Evolutionary conservation across 1,284 basidiomycete species (phyloP), one percentile per base, ranked within the genome.

Genomic region (Boletus austroedulis): DNA sequence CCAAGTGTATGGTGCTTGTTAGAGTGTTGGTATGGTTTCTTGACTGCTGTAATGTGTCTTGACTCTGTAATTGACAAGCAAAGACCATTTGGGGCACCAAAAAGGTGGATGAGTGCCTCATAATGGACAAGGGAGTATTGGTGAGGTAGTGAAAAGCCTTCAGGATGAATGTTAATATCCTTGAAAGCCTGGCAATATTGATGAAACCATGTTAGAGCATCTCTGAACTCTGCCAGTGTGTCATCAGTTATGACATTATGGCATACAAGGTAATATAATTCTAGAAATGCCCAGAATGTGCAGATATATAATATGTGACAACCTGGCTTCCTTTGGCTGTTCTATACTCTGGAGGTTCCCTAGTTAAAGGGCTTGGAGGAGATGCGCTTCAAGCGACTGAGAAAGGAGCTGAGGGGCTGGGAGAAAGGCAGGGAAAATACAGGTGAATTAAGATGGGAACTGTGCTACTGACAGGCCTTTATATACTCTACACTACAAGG

Each of bases 251-350:
- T 53, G 4, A 28, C 24, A 15, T 36, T 23, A 0, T 12, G 11
- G 2, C 12, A 5, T 15, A 31, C 41, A 28, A 53, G 41, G 10
- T 60, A 65, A 28, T 50, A 61, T 9, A 65, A 63, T 1, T 66
- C 53, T 0, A 66, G 29, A 2, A 66, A 58, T 2, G 55, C 48
- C 0, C 17, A 11, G 7, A 66, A 48, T 2, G 53, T 29, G 3
- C 1, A 28, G 0, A 67, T 46, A 1, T n/a, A n/a, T n/a, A n/a
- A n/a, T n/a, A n/a, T n/a, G n/a, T n/a, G n/a, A n/a, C n/a, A n/a
- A n/a, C n/a, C n/a, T n/a, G n/a, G n/a, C n/a, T n/a, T n/a, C n/a
- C n/a, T n/a, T n/a, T n/a, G n/a, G n/a, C n/a, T n/a, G n/a, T n/a
- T n/a, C n/a, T n/a, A n/a, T n/a, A n/a, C n/a, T n/a, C n/a, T n/a